Evolutionary conservation across 176 grass and related monocot species (phyloP), one percentile per base, ranked within the genome.

Genomic region (Rhynchospora breviuscula): DNA sequence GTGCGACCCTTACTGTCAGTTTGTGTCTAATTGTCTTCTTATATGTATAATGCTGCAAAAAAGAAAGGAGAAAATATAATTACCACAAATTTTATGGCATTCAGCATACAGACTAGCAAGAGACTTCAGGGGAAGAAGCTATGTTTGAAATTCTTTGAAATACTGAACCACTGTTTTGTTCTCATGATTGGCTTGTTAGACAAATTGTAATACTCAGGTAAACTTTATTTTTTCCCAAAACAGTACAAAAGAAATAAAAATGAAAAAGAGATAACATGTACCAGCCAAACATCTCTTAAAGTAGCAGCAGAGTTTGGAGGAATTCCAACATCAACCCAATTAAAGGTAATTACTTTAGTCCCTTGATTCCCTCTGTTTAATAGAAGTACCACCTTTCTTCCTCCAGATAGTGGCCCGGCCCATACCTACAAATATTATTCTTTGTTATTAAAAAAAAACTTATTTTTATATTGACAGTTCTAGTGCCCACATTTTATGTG

Each of bases 251-350:
- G 22, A 44, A 63, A 15, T 7, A 54, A 23, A 13, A 54, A 33
- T 31, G 19, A 31, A 21, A 61, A 8, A 26, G 13, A 43, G 33
- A 10, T 9, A 12, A 51, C 18, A 21, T 51, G 40, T 80, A 91
- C 91, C 89, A 85, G 83, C 89, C 89, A 94, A 78, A 91, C 81
- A 81, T 94, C 86, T 87, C 91, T 97, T 0, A 85, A 86, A 79
- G 85, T 59, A 17, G 89, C 87, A 66, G 56, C 3, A 7, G 69
- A 75, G 15, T 90, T 49, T 8, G 22, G 78, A 13, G 81, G n/a
- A 87, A 97, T 58, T 15, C 87, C 94, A 45, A 93, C 68, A 62
- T 93, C 91, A 8, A 18, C 18, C 89, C 94, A 97, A 0, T 63
- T 40, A 8, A 82, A 90, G 0, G 84, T 81, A 52, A 91, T 85